phyloP scores from a whole-genome alignment of 495 filamentous ascomycete species.

The Astrocystis sublimbata region DNA sequence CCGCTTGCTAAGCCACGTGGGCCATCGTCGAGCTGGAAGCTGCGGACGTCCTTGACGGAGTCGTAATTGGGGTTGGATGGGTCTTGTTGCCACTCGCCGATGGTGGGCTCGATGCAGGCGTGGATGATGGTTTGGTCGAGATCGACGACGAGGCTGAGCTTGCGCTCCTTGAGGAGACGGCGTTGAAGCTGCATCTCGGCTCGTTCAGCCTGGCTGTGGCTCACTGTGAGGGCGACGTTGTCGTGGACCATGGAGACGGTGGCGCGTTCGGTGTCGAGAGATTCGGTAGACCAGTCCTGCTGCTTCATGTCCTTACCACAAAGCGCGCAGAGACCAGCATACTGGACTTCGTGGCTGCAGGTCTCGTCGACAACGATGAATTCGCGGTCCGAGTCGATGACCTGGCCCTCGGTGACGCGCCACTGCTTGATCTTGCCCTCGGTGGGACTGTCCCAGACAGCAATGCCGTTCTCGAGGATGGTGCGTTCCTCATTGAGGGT shows the following conservation, averaged over 20 bases:
- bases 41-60: conserved; percentile 80
- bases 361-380: conserved; percentile 85
- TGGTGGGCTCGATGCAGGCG: conserved; percentile 93
- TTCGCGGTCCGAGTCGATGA: conserved; percentile 59
- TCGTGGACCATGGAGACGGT: conserved; percentile 92
- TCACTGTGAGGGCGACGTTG: conserved; percentile 76
- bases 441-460: conserved; percentile 76
- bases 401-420: conserved; percentile 70
- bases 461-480: conserved; percentile 62
- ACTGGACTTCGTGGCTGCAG: conserved; percentile 89
- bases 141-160: conserved; percentile 93
- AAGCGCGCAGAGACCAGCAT: conserved; percentile 80
- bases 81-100: conserved; percentile 93
- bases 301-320: conserved; percentile 98
- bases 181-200: conserved; percentile 85
- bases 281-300: conserved; percentile 52
- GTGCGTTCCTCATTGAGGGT: conserved; percentile 60
- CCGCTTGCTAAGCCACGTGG: conserved; percentile 62
- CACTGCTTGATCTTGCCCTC: conserved; percentile 77
- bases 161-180: conserved; percentile 72
- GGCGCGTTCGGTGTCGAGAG: conserved; percentile 70
- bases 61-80: conserved; percentile 86
- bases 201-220: conserved; percentile 69
- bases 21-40: conserved; percentile 89
- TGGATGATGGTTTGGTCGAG: conserved; percentile 98